Evolutionary conservation across 257 asterid species (phyloP).

Genomic region (Plantago major): DNA sequence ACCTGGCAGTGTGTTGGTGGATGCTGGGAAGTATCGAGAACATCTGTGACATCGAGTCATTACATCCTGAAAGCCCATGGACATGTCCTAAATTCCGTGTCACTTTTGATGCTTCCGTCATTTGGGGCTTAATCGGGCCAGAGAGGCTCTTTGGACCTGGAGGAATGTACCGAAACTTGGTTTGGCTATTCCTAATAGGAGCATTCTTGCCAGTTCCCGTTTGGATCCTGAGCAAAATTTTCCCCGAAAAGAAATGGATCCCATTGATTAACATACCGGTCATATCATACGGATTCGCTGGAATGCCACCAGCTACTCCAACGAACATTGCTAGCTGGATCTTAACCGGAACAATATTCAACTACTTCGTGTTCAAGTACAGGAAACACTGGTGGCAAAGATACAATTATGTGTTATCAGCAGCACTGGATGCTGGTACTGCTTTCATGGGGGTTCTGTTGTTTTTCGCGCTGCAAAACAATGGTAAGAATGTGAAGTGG

Average conservation of each 20-base stretch:
- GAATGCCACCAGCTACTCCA: slow-evolving; percentile 99
- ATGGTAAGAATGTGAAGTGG: slow-evolving; percentile 70
- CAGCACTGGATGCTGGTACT: slow-evolving; percentile 91
- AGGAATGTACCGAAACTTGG: slow-evolving; percentile 74
- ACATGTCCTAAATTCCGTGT: slow-evolving; percentile 85
- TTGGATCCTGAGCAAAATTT: slow-evolving; percentile 74
- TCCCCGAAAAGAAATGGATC: slow-evolving; percentile 86
- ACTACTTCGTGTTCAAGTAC: slow-evolving; percentile 76
- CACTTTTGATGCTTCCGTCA: slow-evolving; percentile 79
- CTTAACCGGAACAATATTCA: slow-evolving; percentile 66
- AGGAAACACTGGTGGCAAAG: slow-evolving; percentile 82
- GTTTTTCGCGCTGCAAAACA: slow-evolving; percentile 70
- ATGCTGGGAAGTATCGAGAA: slow-evolving; percentile 74
- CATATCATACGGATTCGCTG: slow-evolving; percentile 82
- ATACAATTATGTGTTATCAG: slow-evolving; percentile 83
- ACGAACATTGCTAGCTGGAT: slow-evolving; percentile 94
- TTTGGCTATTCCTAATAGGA: slow-evolving; percentile 83
- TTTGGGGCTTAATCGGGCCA: slow-evolving; percentile 90
- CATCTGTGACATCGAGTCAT: slow-evolving; percentile 71
- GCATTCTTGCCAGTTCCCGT: slow-evolving; percentile 82
- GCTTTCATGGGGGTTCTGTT: slow-evolving; percentile 90
- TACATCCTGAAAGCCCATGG: slow-evolving; percentile 90
- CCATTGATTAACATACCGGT: slow-evolving; percentile 81
- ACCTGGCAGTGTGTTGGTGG: slow-evolving; percentile 91
- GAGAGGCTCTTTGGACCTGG: slow-evolving; percentile 67